Percentiles rank a stretch among this genome's conserved stretches.
These are phyloP conservation scores for Cryoendolithus antarcticus DNA, from an alignment of 2,329 filamentous ascomycete genomes.

Conservation along the genomic window DNA sequence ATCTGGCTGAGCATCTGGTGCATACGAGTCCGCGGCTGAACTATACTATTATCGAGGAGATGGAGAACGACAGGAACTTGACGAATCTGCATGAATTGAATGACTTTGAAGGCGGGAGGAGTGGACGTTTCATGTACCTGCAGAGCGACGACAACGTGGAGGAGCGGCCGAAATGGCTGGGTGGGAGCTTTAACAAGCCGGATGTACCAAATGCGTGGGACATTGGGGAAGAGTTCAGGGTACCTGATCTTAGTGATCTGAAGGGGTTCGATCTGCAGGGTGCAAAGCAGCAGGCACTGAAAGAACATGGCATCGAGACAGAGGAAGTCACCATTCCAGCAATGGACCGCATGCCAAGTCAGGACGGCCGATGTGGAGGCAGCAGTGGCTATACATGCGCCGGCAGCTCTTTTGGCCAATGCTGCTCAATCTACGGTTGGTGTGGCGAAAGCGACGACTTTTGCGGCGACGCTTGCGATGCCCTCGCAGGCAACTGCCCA, in stretches of 20 bases:
- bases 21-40: constrained; percentile 61
- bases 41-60: constrained; percentile 48
- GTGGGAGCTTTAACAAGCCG: constrained; percentile 61
- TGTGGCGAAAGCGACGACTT: constrained; percentile 26
- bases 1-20: constrained; percentile 68
- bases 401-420: constrained; percentile 21
- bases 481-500: constrained; percentile 20
- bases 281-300: constrained; percentile 12
- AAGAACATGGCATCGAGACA: constrained; percentile 1
- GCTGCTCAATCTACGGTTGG: constrained; percentile 25
- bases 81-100: constrained; percentile 61
- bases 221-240: background rate
- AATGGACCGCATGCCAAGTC: constrained; percentile 6
- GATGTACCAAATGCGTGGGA: constrained; percentile 12
- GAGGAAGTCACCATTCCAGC: background rate
- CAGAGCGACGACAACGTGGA: constrained; percentile 83
- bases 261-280: constrained; percentile 14
- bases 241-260: constrained; percentile 14
- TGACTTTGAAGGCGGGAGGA: constrained; percentile 31
- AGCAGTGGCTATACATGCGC: constrained; percentile 24
- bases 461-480: constrained; percentile 31
- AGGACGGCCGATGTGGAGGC: constrained; percentile 23
- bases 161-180: constrained; percentile 69
- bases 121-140: constrained; percentile 54
- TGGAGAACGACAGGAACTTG: constrained; percentile 46